Evolutionary conservation across 2,329 filamentous ascomycete species (phyloP).

Genomic region (Knufia fluminis): DNA sequence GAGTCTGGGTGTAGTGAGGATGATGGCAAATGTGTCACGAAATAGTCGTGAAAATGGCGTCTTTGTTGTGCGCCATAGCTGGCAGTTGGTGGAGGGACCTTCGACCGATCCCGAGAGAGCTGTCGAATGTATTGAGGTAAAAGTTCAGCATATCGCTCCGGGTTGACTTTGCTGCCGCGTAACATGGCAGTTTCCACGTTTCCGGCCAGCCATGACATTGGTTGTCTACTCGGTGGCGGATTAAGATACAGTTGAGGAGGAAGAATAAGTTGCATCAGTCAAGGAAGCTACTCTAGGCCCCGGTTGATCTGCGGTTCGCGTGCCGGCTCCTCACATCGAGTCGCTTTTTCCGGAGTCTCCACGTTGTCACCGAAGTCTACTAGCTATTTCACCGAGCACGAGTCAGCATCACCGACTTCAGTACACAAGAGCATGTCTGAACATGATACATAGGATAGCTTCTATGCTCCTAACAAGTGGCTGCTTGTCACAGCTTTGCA

Average conservation of each 20-base stretch:
- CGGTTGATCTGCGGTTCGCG: background rate
- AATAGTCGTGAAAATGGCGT: conserved; percentile 82
- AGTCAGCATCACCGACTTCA: too few relatives aligned
- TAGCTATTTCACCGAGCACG: too few relatives aligned
- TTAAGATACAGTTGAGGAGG: background rate
- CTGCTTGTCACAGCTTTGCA: conserved; percentile 6
- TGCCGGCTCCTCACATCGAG: background rate
- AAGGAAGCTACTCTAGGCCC: background rate
- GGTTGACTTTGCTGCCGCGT: conserved; percentile 12
- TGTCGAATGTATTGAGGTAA: conserved; percentile 27
- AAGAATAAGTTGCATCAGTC: background rate
- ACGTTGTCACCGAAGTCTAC: too few relatives aligned
- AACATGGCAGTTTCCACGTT: conserved; percentile 16
- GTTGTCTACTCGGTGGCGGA: background rate
- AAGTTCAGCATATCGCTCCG: conserved; percentile 26
- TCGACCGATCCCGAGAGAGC: conserved; percentile 4
- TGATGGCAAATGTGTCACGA: conserved; percentile 89
- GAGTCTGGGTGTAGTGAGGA: conserved; percentile 88
- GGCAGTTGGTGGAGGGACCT: background rate
- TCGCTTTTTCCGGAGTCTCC: too few relatives aligned
- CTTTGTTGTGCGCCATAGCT: background rate
- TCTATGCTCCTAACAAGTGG: too few relatives aligned
- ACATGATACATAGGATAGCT: too few relatives aligned
- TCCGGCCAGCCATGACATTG: conserved; percentile 10
- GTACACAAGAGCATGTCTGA: too few relatives aligned